These are phyloP conservation scores for Teunomyces panamensis DNA, from an alignment of 805 yeast genomes.

Conservation along the genomic window DNA sequence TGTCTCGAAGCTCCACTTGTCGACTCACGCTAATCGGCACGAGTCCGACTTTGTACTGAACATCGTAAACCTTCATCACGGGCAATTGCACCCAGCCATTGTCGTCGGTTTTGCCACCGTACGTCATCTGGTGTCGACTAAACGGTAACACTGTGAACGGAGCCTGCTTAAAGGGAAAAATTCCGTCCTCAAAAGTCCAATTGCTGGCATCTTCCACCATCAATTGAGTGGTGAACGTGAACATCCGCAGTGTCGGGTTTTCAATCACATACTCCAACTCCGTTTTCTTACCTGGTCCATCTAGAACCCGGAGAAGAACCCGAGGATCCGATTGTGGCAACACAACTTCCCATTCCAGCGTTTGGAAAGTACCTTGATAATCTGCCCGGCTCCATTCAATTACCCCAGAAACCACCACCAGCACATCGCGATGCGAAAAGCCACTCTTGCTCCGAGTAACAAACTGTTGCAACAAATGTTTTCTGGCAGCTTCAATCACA, in stretches of 20 bases:
- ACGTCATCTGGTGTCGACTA: conserved; percentile 45
- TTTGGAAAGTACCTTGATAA: conserved; percentile 24
- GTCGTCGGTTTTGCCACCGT: conserved; percentile 13
- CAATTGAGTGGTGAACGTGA: conserved; percentile 57
- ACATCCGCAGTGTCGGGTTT: conserved; percentile 70
- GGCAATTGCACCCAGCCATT: conserved; percentile 47
- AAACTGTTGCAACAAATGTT: conserved; percentile 18
- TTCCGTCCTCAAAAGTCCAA: conserved; percentile 26
- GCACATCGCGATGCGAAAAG: conserved; percentile 35
- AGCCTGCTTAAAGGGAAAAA: conserved; percentile 26
- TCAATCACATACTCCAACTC: conserved; percentile 55
- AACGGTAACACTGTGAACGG: conserved; percentile 61
- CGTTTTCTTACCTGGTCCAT: conserved; percentile 10
- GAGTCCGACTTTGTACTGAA: conserved; percentile 62
- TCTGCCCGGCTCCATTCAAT: conserved; percentile 34
- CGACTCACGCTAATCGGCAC: conserved; percentile 35
- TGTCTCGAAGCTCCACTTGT: conserved; percentile 14
- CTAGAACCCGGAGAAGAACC: conserved; percentile 44
- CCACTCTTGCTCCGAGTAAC: conserved; percentile 38
- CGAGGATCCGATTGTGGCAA: conserved; percentile 72
- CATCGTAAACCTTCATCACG: conserved; percentile 60
- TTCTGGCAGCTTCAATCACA: neutral
- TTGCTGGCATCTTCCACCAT: conserved; percentile 19
- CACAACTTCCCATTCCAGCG: conserved; percentile 47
- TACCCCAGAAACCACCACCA: conserved; percentile 19